Conservation (phyloP, 148 eudicot species). For the Nepenthes mirabilis region DNA sequence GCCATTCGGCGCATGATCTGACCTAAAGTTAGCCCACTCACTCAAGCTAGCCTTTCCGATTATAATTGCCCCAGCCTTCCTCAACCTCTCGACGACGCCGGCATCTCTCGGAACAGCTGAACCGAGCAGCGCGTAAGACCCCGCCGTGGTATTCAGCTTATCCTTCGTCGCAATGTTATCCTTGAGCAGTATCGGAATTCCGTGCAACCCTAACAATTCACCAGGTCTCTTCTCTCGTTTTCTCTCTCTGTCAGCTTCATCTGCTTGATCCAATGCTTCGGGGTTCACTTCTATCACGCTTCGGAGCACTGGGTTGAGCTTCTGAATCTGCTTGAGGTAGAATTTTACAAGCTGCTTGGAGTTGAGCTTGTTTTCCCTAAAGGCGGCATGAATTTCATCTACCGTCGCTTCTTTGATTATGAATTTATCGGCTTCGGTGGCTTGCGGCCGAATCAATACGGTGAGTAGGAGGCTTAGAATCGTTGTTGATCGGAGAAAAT, state of each 20-base stretch:
- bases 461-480: too few species aligned
- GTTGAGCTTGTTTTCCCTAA: slow-evolving; percentile 31
- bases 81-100: slow-evolving; percentile 14
- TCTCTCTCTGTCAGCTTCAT: slow-evolving; percentile 13
- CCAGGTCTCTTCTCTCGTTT: slow-evolving; percentile 5
- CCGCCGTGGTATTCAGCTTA: slow-evolving; percentile 20
- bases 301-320: slow-evolving; percentile 30
- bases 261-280: slow-evolving; percentile 18
- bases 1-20: slow-evolving; percentile 11
- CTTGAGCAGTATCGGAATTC: slow-evolving; percentile 26
- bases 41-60: slow-evolving; percentile 16
- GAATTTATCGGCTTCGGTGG: too few species aligned
- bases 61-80: slow-evolving; percentile 19
- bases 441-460: too few species aligned
- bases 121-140: slow-evolving; percentile 24
- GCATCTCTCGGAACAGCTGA: slow-evolving; percentile 14
- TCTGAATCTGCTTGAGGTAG: slow-evolving; percentile 35
- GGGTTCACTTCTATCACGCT: slow-evolving; percentile 31
- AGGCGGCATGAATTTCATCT: slow-evolving; percentile 24
- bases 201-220: slow-evolving; percentile 7
- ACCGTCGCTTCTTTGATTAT: too few species aligned
- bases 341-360: slow-evolving; percentile 36
- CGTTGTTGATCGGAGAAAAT: too few species aligned
- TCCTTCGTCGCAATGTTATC: slow-evolving; percentile 25
- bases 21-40: slow-evolving; percentile 17